Conservation (phyloP, 23 red algal genomes). For the Gracilaria vermiculophylla region DNA sequence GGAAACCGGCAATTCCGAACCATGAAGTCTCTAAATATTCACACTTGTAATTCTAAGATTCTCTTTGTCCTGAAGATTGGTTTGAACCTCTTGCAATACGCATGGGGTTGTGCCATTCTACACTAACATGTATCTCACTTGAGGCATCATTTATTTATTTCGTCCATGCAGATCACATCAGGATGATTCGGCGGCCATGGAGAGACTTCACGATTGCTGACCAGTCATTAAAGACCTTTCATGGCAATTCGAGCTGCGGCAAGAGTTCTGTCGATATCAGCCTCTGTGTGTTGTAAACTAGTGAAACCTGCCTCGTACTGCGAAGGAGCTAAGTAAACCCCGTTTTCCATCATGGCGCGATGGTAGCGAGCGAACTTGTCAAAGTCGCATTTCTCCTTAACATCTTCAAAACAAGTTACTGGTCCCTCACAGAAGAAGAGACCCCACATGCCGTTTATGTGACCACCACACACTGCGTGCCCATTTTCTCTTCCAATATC, state of each 20-base stretch:
- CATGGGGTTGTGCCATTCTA: not conserved
- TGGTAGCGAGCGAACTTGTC: conserved; percentile 95
- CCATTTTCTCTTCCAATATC: conserved; percentile 76
- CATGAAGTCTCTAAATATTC: not conserved
- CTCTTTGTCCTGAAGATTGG: not conserved
- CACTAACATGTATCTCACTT: not conserved
- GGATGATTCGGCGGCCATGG: not conserved
- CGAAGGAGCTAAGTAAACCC: conserved; percentile 94
- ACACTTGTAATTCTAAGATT: not conserved
- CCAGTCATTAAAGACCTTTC: conserved; percentile 23
- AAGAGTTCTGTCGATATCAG: conserved; percentile 92
- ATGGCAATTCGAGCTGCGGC: conserved; percentile 79
- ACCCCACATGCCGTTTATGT: conserved; percentile 94
- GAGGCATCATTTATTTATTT: not conserved
- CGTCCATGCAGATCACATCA: not conserved
- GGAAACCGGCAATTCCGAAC: not conserved
- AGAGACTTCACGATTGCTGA: not conserved
- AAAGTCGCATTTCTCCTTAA: conserved; percentile 80
- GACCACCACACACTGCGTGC: conserved; percentile 87
- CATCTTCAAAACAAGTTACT: conserved; percentile 93
- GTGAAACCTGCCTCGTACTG: conserved; percentile 98
- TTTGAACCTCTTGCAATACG: not conserved
- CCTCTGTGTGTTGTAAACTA: conserved; percentile 89
- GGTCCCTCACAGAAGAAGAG: conserved; percentile 93
- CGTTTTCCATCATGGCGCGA: conserved; percentile 92